These are phyloP conservation scores for Colletotrichum euphorbiae DNA, from an alignment of 2,329 filamentous ascomycete species.

Conservation along the genomic window DNA sequence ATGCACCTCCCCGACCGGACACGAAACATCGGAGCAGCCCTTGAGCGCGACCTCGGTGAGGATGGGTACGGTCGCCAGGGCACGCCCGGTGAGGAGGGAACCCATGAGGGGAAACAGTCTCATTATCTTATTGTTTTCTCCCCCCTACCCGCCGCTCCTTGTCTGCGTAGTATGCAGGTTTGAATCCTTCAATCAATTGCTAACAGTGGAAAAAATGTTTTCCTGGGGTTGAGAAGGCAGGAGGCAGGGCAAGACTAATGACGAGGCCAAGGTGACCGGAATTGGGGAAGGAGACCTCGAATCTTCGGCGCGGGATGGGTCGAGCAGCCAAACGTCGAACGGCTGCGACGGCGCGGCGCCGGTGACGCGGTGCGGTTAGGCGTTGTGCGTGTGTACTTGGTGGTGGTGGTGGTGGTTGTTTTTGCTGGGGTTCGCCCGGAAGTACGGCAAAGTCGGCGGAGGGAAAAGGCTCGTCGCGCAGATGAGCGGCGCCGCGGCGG, in stretches of 20 bases:
- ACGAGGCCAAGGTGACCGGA: background rate
- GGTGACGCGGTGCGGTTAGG: background rate
- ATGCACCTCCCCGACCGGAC: slow-evolving; percentile 28
- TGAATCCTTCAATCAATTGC: background rate
- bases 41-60: slow-evolving; percentile 34
- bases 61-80: slow-evolving; percentile 38
- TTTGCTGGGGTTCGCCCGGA: slow-evolving; percentile 9
- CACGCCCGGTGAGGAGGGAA: slow-evolving; percentile 35
- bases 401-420: background rate
- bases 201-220: background rate
- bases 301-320: background rate
- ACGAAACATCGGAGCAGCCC: slow-evolving; percentile 34
- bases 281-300: background rate
- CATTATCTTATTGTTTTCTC: background rate
- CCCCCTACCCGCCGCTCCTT: background rate
- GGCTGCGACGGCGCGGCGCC: background rate
- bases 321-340: background rate
- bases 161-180: background rate
- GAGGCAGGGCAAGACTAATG: background rate
- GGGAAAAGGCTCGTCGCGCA: slow-evolving; percentile 24
- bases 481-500: slow-evolving; percentile 19
- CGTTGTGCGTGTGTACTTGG: background rate
- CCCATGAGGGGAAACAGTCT: slow-evolving; percentile 34
- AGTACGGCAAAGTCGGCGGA: slow-evolving; percentile 21
- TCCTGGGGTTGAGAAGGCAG: too few species aligned